Conservation (phyloP, 2,329 filamentous ascomycete genomes). For the Dothidotthia symphoricarpi region DNA sequence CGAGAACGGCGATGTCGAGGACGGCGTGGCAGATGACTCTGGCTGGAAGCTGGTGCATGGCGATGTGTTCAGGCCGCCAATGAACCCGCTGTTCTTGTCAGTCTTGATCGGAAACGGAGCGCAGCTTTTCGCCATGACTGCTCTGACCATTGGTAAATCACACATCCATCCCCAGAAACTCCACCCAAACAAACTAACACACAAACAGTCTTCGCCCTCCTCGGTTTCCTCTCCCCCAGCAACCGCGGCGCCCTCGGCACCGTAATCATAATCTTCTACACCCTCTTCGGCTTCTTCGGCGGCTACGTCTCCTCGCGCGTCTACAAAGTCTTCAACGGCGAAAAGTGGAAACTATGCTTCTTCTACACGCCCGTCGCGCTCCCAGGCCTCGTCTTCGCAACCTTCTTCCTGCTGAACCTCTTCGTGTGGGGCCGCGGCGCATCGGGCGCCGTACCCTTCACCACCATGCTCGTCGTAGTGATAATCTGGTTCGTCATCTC, state of each 20-base stretch:
- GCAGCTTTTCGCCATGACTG: conserved; percentile 97
- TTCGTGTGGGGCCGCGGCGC: conserved; percentile 94
- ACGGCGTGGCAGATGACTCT: conserved; percentile 94
- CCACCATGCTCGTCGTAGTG: conserved; percentile 92
- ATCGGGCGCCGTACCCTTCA: conserved; percentile 91
- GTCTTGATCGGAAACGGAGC: conserved; percentile 89
- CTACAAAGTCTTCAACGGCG: conserved; percentile 94
- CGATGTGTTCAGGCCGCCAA: conserved; percentile 89
- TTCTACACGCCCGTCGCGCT: conserved; percentile 80
- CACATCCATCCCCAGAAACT: neutral
- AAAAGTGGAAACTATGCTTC: conserved; percentile 94
- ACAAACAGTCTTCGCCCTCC: conserved; percentile 69
- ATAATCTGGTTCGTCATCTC: conserved; percentile 97
- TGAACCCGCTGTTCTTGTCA: conserved; percentile 78
- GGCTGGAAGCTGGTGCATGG: conserved; percentile 98
- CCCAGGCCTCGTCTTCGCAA: conserved; percentile 78
- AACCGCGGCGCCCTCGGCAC: conserved; percentile 93
- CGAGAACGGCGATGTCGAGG: conserved; percentile 72
- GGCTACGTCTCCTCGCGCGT: conserved; percentile 84
- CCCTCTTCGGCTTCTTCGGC: conserved; percentile 85
- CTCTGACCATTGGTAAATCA: conserved; percentile 71
- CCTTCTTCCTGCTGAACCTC: conserved; percentile 91
- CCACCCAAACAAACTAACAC: conserved; percentile 10
- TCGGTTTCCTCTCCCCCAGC: conserved; percentile 92
- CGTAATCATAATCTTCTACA: conserved; percentile 90